Evolutionary conservation across 1,284 basidiomycete genomes (phyloP).

Genomic region (Cutaneotrichosporon arboriforme): DNA sequence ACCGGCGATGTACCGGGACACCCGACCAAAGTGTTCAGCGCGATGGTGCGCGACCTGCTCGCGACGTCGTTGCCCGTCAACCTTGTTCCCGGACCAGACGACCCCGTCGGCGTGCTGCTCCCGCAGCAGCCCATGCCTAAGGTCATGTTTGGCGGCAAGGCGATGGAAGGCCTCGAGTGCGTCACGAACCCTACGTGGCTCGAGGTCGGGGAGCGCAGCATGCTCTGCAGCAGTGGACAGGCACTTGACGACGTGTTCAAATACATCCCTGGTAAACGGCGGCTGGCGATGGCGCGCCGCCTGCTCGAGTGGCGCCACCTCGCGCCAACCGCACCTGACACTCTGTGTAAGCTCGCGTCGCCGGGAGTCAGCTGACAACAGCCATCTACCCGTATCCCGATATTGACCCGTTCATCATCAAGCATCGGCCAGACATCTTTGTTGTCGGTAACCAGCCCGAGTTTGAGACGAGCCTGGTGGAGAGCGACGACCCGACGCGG

Average conservation of each 20-base stretch:
- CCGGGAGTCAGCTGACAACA: neutral
- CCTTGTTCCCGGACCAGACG: slow-evolving; percentile 74
- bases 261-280: slow-evolving; percentile 56
- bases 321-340: slow-evolving; percentile 96
- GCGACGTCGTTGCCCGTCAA: slow-evolving; percentile 69
- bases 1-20: slow-evolving; percentile 60
- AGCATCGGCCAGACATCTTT: slow-evolving; percentile 79
- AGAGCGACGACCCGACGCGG: slow-evolving; percentile 52
- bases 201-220: slow-evolving; percentile 54
- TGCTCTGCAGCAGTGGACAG: slow-evolving; percentile 84
- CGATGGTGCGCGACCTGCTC: slow-evolving; percentile 64
- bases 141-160: slow-evolving; percentile 74
- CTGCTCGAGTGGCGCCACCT: slow-evolving; percentile 92
- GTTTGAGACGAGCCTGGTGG: slow-evolving; percentile 68
- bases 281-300: slow-evolving; percentile 66
- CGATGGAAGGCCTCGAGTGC: slow-evolving; percentile 61
- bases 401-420: slow-evolving; percentile 82
- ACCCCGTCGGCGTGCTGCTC: slow-evolving; percentile 81
- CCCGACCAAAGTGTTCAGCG: slow-evolving; percentile 65
- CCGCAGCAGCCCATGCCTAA: slow-evolving; percentile 91
- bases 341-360: slow-evolving; percentile 56
- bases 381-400: slow-evolving; percentile 92
- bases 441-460: slow-evolving; percentile 85
- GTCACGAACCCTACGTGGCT: slow-evolving; percentile 91
- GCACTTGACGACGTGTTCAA: slow-evolving; percentile 92